Base-by-base conservation (phyloP, 768 basidiomycete species). In the Kwoniella sp. region DNA sequence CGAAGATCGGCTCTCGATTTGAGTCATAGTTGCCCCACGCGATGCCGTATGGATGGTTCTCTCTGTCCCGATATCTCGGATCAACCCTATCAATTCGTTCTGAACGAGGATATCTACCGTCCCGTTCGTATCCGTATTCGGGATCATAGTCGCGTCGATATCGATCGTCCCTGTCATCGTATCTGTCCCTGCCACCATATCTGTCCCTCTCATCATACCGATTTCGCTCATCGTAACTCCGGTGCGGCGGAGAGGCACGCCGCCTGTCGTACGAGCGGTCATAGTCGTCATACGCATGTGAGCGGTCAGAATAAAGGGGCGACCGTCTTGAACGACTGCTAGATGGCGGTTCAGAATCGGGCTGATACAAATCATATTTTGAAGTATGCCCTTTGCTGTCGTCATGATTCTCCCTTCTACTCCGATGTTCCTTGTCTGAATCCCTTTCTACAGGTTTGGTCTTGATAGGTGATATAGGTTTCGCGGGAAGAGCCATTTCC, bases 181-280 rank as follows among this genome's bases (percentile, higher is more conserved):
- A 19, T 2, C 56, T 15, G 12, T 47, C 27, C 24, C 46, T 62
- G 2, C n/a, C 37, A 29, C 40, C 30, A 19, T 46, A 19, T 50
- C 60, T 55, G 25, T 55, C 24, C 40, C 60, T 55, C 21, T 62
- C 60, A 15, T 55, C 53, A 29, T 54, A 48, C 27, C 60, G 22
- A 3, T 26, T 21, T 26, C 33, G 19, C 30, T 48, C 22, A 37
- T 40, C 29, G 13, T 48, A n/a, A 7, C 48, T 40, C 12, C n/a
- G 27, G 19, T 25, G 27, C 19, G 40, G 17, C 40, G 40, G 40
- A 15, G 40, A 44, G 40, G 40, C 40, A 3, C 8, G 40, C 17
- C 40, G 8, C 17, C 40, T 44, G 40, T 44, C 40, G 40, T 44
- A 44, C 10, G 40, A 19, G 40, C 17, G 17, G 17, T 44, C 40